These are phyloP conservation scores for Arachis stenosperma DNA, from an alignment of 306 rosid species.

Conservation along the genomic window DNA sequence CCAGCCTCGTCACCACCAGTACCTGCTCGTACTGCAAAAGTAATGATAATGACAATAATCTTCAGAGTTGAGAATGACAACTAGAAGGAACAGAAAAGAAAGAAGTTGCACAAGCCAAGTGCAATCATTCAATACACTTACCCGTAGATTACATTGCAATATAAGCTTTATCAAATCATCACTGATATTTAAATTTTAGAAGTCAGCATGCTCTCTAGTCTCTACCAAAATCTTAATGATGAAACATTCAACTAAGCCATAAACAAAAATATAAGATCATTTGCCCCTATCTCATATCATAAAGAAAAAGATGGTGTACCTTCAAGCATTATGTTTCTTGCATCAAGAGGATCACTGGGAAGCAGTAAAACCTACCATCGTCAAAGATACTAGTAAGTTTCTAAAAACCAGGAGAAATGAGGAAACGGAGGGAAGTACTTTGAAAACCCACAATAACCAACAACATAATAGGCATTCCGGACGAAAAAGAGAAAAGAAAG, in stretches of 20 bases:
- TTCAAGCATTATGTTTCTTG: conserved; percentile 95
- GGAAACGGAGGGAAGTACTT: neutral
- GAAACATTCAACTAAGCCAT: conserved; percentile 32
- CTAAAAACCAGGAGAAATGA: conserved; percentile 31
- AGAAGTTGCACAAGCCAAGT: conserved; percentile 15
- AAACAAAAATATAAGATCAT: conserved; percentile 11
- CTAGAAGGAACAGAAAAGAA: neutral
- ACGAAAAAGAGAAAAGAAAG: conserved; percentile 24
- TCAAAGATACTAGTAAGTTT: conserved; percentile 37
- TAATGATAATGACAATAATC: conserved; percentile 20
- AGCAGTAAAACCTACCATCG: conserved; percentile 65
- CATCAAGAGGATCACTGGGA: conserved; percentile 97
- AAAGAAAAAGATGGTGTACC: conserved; percentile 56
- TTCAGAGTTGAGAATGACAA: conserved; percentile 28
- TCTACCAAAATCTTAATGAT: conserved; percentile 16
- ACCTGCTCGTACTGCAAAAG: conserved; percentile 92
- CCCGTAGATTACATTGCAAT: conserved; percentile 5
- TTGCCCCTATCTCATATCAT: neutral
- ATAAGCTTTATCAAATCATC: conserved; percentile 24
- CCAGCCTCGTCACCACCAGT: conserved; percentile 99
- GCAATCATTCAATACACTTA: conserved; percentile 31
- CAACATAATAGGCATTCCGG: conserved; percentile 2
- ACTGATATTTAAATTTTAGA: neutral
- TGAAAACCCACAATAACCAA: conserved; percentile 27
- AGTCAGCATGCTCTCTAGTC: neutral